Conservation (phyloP, 257 asterid species). For the Gynochthodes officinalis region DNA sequence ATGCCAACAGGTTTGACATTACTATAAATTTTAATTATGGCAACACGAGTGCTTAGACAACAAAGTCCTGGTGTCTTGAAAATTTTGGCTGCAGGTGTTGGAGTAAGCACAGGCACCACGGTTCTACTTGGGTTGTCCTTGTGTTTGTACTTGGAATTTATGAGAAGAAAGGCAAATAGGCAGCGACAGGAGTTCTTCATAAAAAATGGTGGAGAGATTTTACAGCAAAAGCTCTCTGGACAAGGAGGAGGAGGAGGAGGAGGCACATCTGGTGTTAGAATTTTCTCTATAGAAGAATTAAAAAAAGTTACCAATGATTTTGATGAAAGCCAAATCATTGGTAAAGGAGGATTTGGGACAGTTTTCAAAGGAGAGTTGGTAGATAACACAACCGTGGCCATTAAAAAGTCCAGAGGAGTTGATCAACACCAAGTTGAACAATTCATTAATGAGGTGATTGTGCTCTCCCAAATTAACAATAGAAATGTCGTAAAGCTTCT, state of each 20-base stretch:
- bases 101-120: not conserved
- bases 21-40: too few relatives aligned
- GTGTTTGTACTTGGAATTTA: not conserved
- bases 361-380: conserved; percentile 18
- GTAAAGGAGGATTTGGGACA: conserved; percentile 15
- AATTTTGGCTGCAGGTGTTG: not conserved
- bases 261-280: not conserved
- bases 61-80: too few relatives aligned
- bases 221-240: not conserved
- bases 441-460: conserved; percentile 33
- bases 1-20: too few relatives aligned
- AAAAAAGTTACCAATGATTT: conserved; percentile 10
- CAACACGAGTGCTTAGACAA: too few relatives aligned
- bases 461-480: conserved; percentile 32
- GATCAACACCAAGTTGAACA: conserved; percentile 26
- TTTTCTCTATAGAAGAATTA: conserved; percentile 10
- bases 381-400: conserved; percentile 1
- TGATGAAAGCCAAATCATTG: not conserved
- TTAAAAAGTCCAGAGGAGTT: conserved; percentile 14
- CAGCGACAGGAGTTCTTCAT: not conserved
- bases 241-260: too few relatives aligned
- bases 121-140: not conserved
- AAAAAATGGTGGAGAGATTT: not conserved
- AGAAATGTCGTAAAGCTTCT: conserved; percentile 33
- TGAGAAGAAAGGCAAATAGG: not conserved